Evolutionary conservation across 1,284 basidiomycete species (phyloP).

Genomic region (Cryptococcus sp.): DNA sequence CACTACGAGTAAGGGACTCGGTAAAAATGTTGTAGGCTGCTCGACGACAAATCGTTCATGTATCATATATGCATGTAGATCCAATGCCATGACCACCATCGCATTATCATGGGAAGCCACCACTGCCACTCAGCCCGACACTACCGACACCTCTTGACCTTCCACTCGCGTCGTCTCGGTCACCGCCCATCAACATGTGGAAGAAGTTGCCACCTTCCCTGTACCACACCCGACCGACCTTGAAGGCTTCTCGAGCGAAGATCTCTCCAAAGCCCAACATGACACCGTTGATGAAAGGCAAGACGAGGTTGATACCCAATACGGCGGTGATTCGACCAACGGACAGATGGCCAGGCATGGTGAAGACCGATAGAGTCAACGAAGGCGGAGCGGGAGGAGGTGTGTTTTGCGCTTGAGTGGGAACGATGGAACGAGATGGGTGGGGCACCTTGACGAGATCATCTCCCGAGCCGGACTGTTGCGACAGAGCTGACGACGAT

Average conservation of each 20-base stretch:
- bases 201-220: conserved; percentile 27
- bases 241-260: conserved; percentile 80
- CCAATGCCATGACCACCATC: background rate
- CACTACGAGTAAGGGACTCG: too few relatives aligned
- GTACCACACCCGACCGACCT: conserved; percentile 55
- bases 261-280: conserved; percentile 99
- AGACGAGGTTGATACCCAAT: conserved; percentile 81
- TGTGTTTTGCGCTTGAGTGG: background rate
- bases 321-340: conserved; percentile 69
- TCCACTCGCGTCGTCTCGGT: conserved; percentile 6
- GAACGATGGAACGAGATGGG: background rate
- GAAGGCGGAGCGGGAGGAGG: conserved; percentile 48
- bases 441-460: conserved; percentile 8
- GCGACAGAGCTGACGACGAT: conserved; percentile 27
- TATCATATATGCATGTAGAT: too few relatives aligned
- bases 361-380: conserved; percentile 70
- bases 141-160: conserved; percentile 22
- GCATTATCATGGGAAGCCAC: conserved; percentile 8
- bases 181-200: conserved; percentile 10
- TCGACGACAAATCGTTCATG: too few relatives aligned
- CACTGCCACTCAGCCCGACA: conserved; percentile 37
- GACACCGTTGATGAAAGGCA: conserved; percentile 95
- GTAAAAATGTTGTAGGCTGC: too few relatives aligned
- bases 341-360: conserved; percentile 71
- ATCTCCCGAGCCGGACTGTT: conserved; percentile 9